Percentiles rank a stretch among this genome's conserved stretches.
phyloP scores from a whole-genome alignment of 495 filamentous ascomycete species.

The Tuber aestivum region DNA sequence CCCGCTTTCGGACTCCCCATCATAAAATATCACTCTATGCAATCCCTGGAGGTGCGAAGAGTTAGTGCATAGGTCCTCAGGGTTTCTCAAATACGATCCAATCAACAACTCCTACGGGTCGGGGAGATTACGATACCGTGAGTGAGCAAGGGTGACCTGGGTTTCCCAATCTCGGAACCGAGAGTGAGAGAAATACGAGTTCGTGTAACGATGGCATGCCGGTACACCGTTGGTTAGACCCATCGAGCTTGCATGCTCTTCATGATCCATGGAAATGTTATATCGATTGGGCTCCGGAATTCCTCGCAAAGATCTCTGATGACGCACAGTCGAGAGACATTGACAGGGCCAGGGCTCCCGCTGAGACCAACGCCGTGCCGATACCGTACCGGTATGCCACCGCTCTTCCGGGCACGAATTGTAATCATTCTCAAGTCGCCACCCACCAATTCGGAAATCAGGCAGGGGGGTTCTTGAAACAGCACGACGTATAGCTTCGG shows the following conservation, averaged over 20 bases:
- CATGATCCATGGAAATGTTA: neutral
- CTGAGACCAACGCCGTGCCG: neutral
- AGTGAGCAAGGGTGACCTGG: too few relatives aligned
- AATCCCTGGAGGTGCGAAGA: neutral
- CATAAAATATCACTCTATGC: neutral
- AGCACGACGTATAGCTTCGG: neutral
- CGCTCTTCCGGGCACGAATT: neutral
- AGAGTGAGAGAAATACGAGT: neutral
- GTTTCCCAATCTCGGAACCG: too few relatives aligned
- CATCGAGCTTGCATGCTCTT: neutral
- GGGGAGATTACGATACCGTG: neutral
- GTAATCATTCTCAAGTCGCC: too few relatives aligned
- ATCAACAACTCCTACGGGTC: neutral
- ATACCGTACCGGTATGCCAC: too few relatives aligned
- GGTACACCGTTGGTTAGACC: neutral
- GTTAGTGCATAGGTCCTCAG: too few relatives aligned
- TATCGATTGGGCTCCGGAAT: slow-evolving; percentile 1
- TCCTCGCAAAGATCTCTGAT: neutral
- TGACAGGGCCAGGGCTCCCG: neutral
- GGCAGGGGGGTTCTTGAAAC: too few relatives aligned
- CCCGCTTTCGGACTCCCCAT: neutral
- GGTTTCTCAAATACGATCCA: too few relatives aligned
- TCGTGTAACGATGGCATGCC: neutral
- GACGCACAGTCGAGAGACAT: neutral
- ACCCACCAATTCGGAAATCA: too few relatives aligned